phyloP scores from a whole-genome alignment of 495 filamentous ascomycete species.

The Penicillium robsamsonii region DNA sequence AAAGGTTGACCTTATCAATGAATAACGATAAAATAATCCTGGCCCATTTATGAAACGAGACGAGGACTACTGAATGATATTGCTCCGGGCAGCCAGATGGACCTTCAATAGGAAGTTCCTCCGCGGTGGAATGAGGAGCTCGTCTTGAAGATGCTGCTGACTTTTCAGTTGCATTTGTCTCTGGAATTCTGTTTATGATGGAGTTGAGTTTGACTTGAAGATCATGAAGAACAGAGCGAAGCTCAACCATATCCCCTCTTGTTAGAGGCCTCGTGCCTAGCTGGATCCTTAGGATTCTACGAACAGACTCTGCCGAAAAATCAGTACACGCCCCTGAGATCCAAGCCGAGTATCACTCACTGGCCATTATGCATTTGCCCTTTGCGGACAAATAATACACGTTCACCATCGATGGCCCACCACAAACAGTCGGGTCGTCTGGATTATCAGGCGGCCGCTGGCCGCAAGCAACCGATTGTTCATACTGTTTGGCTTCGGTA shows the following conservation, averaged over 20 bases:
- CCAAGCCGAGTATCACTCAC: conserved; percentile 26
- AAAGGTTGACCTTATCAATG: conserved; percentile 40
- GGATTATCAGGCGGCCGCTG: conserved; percentile 41
- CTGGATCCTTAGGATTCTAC: conserved; percentile 46
- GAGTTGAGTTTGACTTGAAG: conserved; percentile 47
- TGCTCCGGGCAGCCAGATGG: conserved; percentile 40
- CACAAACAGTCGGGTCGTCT: conserved; percentile 44
- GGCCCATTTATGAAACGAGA: conserved; percentile 50
- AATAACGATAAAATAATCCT: conserved; percentile 44
- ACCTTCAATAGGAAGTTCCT: conserved; percentile 38
- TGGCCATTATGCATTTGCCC: conserved; percentile 49
- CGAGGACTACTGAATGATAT: conserved; percentile 44
- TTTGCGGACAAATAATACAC: conserved; percentile 46
- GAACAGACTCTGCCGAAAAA: conserved; percentile 37
- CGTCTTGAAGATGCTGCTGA: conserved; percentile 18
- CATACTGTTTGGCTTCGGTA: conserved; percentile 36
- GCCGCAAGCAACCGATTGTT: conserved; percentile 27
- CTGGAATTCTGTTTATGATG: conserved; percentile 43
- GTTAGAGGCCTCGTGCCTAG: conserved; percentile 46
- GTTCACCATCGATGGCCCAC: conserved; percentile 49
- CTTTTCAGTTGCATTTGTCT: conserved; percentile 11
- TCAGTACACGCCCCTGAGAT: conserved; percentile 1
- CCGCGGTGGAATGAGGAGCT: conserved; percentile 23
- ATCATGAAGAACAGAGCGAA: conserved; percentile 44
- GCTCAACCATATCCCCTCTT: conserved; percentile 45